Conservation (phyloP, 176 grass and related monocot species). For the Panicum miliaceum region DNA sequence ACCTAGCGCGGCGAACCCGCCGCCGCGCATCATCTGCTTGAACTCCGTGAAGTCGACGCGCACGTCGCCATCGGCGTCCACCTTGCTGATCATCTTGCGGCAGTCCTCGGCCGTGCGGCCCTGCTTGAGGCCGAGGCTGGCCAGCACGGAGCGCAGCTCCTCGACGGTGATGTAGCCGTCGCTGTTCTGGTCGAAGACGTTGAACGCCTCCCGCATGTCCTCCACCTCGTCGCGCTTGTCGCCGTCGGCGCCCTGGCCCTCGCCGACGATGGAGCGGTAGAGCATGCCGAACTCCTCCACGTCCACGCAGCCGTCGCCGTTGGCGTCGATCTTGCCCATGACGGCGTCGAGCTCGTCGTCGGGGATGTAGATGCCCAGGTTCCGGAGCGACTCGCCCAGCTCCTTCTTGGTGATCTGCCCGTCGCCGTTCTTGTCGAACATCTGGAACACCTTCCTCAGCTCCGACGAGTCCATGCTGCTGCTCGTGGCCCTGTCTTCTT, state of each 20-base stretch:
- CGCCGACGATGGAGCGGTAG: conserved; percentile 59
- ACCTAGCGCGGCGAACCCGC: conserved; percentile 52
- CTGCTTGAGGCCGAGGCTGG: conserved; percentile 69
- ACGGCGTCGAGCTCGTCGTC: conserved; percentile 61
- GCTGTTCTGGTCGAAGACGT: conserved; percentile 80
- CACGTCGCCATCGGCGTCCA: conserved; percentile 66
- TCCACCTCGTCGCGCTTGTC: conserved; percentile 55
- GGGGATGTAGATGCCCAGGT: conserved; percentile 69
- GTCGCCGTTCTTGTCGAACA: conserved; percentile 77
- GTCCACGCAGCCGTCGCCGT: conserved; percentile 73
- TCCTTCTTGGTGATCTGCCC: conserved; percentile 75
- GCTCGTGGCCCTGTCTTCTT: not conserved
- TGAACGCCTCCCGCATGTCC: conserved; percentile 70
- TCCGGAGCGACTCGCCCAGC: conserved; percentile 65
- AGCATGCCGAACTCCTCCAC: conserved; percentile 71
- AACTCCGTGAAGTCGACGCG: conserved; percentile 78
- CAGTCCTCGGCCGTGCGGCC: conserved; percentile 67
- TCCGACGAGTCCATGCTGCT: conserved; percentile 58
- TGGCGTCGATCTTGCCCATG: conserved; percentile 69
- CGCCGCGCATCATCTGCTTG: conserved; percentile 79
- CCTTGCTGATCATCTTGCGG: conserved; percentile 67
- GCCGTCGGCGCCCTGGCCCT: not conserved
- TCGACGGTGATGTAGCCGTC: conserved; percentile 79
- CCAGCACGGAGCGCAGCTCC: conserved; percentile 63
- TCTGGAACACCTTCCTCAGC: conserved; percentile 71